Evolutionary conservation across 1,284 basidiomycete species (phyloP).

Genomic region (Microbotryum saponariae): DNA sequence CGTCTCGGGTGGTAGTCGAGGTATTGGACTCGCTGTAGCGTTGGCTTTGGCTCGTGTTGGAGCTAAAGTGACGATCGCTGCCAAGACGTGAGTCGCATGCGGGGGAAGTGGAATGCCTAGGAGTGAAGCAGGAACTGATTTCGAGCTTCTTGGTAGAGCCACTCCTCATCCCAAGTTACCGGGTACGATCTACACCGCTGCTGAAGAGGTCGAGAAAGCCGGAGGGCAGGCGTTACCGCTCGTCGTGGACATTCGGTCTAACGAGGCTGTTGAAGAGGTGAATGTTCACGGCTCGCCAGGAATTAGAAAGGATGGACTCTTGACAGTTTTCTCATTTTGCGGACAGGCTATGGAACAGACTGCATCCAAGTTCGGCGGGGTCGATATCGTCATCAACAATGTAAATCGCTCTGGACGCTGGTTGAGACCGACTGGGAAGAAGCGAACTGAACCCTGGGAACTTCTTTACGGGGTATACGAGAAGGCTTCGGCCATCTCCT

Average conservation of each 20-base stretch:
- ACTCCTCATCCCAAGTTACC: constrained; percentile 36
- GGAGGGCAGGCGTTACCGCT: constrained; percentile 36
- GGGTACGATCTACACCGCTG: constrained; percentile 40
- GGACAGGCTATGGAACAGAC: constrained; percentile 27
- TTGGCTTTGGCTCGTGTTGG: constrained; percentile 4
- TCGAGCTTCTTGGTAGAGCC: background rate
- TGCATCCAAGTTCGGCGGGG: constrained; percentile 33
- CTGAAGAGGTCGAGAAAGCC: constrained; percentile 34
- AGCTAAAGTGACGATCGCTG: constrained; percentile 20
- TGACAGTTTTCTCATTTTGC: background rate
- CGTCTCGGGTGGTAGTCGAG: constrained; percentile 13
- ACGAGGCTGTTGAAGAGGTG: constrained; percentile 31
- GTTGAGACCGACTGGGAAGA: background rate
- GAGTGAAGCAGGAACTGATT: background rate
- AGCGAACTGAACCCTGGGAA: background rate
- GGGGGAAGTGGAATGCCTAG: background rate
- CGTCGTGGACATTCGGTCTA: constrained; percentile 39
- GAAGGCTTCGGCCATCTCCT: constrained; percentile 36
- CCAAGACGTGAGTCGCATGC: constrained; percentile 17
- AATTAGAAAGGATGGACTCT: background rate
- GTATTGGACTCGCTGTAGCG: constrained; percentile 15
- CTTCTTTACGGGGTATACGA: constrained; percentile 5
- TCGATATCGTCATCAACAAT: constrained; percentile 41
- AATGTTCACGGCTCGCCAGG: background rate
- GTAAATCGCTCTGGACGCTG: constrained; percentile 11